phyloP scores from a whole-genome alignment of 2,329 filamentous ascomycete genomes.

The Epichloe amarillans region DNA sequence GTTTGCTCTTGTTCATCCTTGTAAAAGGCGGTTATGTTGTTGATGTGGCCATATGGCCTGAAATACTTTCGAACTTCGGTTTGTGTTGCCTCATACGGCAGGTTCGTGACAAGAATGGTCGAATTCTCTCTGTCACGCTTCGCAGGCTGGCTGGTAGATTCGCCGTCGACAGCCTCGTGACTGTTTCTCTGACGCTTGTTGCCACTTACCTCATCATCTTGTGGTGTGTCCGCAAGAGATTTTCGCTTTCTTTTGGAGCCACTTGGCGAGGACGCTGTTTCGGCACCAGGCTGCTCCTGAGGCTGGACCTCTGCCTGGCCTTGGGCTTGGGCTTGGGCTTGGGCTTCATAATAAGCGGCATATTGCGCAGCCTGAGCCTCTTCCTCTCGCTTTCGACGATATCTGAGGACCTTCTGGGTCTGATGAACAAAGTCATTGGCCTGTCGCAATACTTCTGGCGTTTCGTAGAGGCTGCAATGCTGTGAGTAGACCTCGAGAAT shows the following conservation, averaged over 20 bases:
- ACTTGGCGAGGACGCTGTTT: constrained; percentile 22
- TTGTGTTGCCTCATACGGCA: constrained; percentile 57
- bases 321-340: constrained; percentile 9
- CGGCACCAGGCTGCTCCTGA: constrained; percentile 9
- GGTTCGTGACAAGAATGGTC: constrained; percentile 65
- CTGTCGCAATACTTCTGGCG: constrained; percentile 57
- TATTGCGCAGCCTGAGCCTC: constrained; percentile 43
- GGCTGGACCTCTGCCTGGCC: constrained; percentile 7
- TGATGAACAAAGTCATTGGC: constrained; percentile 64
- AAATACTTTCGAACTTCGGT: constrained; percentile 79
- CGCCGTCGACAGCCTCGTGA: constrained; percentile 15
- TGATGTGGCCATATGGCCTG: constrained; percentile 75
- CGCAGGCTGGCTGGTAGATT: constrained; percentile 18
- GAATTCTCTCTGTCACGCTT: constrained; percentile 87
- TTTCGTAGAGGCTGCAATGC: constrained; percentile 85
- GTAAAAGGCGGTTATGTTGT: constrained; percentile 54
- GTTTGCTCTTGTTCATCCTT: constrained; percentile 46
- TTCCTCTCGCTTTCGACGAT: constrained; percentile 53
- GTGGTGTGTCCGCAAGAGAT: constrained; percentile 31
- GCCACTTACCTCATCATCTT: constrained; percentile 26
- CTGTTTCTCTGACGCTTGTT: constrained; percentile 55
- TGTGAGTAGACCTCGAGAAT: constrained; percentile 60
- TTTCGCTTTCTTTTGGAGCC: constrained; percentile 64
- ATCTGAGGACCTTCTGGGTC: constrained; percentile 47
- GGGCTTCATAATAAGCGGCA: constrained; percentile 22